Base-by-base conservation (phyloP, 2,329 filamentous ascomycete species). In the Aspergillus costaricaensis region DNA sequence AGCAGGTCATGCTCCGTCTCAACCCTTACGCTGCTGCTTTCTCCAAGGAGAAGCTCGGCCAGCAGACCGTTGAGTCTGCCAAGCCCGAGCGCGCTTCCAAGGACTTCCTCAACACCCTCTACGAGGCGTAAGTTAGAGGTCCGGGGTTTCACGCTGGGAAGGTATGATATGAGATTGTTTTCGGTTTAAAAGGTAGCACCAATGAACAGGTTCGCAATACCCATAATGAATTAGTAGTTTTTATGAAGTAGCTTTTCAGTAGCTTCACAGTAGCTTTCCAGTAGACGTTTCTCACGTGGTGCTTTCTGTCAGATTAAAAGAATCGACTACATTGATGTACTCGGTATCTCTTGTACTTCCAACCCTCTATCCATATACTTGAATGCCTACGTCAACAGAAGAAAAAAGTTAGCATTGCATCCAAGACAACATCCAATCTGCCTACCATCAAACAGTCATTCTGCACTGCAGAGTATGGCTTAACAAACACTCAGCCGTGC, bases 11-110 rank as follows among this genome's bases (percentile, higher is more conserved):
- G 82, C 91, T 99, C 79, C 91, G 95, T 76, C 91, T 99, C 81
- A 99, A 99, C 90, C 95, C 95, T 67, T 99, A 99, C 83, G 94
- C 95, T 72, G 85, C 89, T 73, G 88, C 91, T 66, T 99, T 96
- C 83, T 85, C 88, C 73, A 91, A 96, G 86, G 87, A 92, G 76
- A 90, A 92, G 83, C 80, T 95, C 62, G 91, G 91, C 70, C 85
- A 89, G 81, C 81, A 87, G 82, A 85, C 87, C 81, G 72, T 86
- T 67, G 81, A 87, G 67, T 75, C 78, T 60, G 83, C 80, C 70
- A 90, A 91, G 86, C 85, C 87, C 60, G 77, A 81, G 75, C 76
- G 73, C 67, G 78, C 81, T 67, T 79, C 80, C 64, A 80, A 82
- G 74, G 73, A 77, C 62, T 88, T 87, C 82, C 71, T 79, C 59